Evolutionary conservation across 768 basidiomycete species (phyloP).

Genomic region (Dioszegia aurantiaca): DNA sequence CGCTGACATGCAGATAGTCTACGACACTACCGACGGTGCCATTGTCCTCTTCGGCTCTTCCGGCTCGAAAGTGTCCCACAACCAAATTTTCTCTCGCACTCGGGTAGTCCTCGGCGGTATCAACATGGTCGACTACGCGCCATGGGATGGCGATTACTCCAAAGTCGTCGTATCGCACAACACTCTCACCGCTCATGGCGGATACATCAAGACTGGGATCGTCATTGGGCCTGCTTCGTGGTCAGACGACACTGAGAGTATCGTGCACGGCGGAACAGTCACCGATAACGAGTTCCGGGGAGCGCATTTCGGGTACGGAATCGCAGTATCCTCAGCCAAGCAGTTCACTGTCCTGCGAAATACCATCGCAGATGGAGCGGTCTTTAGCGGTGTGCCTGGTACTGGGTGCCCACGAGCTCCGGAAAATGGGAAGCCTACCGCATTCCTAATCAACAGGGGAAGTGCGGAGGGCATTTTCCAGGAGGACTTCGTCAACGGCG

Average conservation of each 20-base stretch:
- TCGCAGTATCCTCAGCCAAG: conserved; percentile 49
- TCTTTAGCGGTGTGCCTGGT: conserved; percentile 45
- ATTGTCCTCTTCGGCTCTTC: conserved; percentile 52
- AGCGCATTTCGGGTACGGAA: conserved; percentile 49
- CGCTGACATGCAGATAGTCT: conserved; percentile 42
- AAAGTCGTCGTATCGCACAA: conserved; percentile 47
- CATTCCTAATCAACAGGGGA: conserved; percentile 50
- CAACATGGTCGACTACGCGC: conserved; percentile 52
- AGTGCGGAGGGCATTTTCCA: conserved; percentile 50
- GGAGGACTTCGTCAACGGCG: conserved; percentile 52
- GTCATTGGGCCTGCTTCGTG: conserved; percentile 52
- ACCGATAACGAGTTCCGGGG: conserved; percentile 50
- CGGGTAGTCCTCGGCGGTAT: conserved; percentile 51
- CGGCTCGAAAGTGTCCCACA: conserved; percentile 45
- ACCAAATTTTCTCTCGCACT: conserved; percentile 47
- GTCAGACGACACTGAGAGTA: conserved; percentile 52
- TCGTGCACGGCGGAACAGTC: conserved; percentile 44
- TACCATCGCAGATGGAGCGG: conserved; percentile 34
- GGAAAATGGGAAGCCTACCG: conserved; percentile 46
- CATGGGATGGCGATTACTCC: conserved; percentile 53
- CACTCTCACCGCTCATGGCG: conserved; percentile 44
- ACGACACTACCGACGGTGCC: conserved; percentile 52
- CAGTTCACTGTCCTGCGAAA: conserved; percentile 50
- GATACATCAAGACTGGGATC: conserved; percentile 51
- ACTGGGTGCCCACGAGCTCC: conserved; percentile 49